A percentile compares a stretch with the other conserved stretches of the same genome.
phyloP scores from a whole-genome alignment of 805 yeast species.

The Starmerella bombi region DNA sequence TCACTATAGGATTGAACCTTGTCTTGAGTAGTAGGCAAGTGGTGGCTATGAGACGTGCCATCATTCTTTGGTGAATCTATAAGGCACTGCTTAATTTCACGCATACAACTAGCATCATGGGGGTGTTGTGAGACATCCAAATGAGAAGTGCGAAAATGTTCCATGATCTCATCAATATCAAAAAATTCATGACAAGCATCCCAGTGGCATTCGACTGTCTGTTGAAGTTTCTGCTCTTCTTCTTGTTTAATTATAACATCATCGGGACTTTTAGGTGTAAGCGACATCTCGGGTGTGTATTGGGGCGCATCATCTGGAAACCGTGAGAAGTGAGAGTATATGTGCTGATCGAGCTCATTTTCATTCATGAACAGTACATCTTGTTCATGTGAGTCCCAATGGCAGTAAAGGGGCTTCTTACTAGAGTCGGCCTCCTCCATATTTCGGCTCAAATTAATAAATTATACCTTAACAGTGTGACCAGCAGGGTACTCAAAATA shows the following conservation, averaged over 20 bases:
- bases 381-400: conserved; percentile 28
- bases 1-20: background rate
- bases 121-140: conserved; percentile 23
- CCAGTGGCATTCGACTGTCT: conserved; percentile 29
- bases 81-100: background rate
- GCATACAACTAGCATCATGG: conserved; percentile 16
- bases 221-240: background rate
- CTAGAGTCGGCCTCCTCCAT: conserved; percentile 6
- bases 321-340: conserved; percentile 17
- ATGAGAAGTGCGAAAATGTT: conserved; percentile 19
- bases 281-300: background rate
- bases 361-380: conserved; percentile 23
- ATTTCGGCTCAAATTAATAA: background rate
- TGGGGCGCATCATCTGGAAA: background rate
- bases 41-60: background rate
- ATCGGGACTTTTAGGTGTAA: background rate
- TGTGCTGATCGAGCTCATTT: conserved; percentile 24
- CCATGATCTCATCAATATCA: conserved; percentile 22
- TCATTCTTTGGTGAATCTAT: background rate
- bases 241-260: background rate
- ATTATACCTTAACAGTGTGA: background rate
- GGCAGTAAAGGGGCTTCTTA: conserved; percentile 23
- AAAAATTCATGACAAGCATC: conserved; percentile 28
- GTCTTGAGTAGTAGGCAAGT: too few species aligned
- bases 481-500: conserved; percentile 8